Percentiles rank a stretch among this genome's conserved stretches.
These are phyloP conservation scores for Pseudocercospora macadamiae DNA, from an alignment of 2,329 filamentous ascomycete genomes.

Conservation along the genomic window DNA sequence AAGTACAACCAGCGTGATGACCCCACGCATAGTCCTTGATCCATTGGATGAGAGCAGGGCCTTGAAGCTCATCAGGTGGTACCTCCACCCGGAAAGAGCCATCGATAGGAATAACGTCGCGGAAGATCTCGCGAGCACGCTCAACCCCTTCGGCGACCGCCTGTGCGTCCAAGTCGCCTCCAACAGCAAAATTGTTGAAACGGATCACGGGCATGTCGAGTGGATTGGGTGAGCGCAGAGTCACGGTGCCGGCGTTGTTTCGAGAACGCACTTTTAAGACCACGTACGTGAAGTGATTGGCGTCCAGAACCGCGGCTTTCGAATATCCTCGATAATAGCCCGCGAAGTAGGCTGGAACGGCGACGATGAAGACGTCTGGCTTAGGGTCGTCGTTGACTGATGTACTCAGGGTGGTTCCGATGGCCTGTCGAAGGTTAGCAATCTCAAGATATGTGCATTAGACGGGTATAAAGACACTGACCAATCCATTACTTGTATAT, in stretches of 20 bases:
- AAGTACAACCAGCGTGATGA: constrained; percentile 61
- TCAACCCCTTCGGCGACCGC: constrained; percentile 59
- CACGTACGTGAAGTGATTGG: constrained; percentile 51
- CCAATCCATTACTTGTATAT: constrained; percentile 55
- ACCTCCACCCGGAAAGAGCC: constrained; percentile 38
- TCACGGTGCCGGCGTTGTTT: constrained; percentile 64
- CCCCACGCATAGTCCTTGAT: constrained; percentile 53
- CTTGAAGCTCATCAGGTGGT: constrained; percentile 45
- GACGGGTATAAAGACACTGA: too few species aligned
- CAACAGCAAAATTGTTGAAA: constrained; percentile 62
- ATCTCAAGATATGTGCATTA: too few species aligned
- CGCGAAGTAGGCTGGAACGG: constrained; percentile 57
- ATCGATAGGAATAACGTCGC: constrained; percentile 10
- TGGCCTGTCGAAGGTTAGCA: too few species aligned
- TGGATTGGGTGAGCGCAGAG: constrained; percentile 62
- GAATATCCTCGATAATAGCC: constrained; percentile 59
- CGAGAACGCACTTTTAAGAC: constrained; percentile 65
- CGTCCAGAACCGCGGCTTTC: constrained; percentile 46
- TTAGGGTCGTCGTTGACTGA: constrained; percentile 10
- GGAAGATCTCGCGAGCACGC: constrained; percentile 46
- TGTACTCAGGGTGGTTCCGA: constrained; percentile 15
- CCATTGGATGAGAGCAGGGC: constrained; percentile 50
- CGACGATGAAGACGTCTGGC: constrained; percentile 58
- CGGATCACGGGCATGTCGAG: constrained; percentile 64
- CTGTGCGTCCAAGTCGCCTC: constrained; percentile 39